Conservation (phyloP, 73 alveolate species). For the Symbiodinium pilosum region DNA sequence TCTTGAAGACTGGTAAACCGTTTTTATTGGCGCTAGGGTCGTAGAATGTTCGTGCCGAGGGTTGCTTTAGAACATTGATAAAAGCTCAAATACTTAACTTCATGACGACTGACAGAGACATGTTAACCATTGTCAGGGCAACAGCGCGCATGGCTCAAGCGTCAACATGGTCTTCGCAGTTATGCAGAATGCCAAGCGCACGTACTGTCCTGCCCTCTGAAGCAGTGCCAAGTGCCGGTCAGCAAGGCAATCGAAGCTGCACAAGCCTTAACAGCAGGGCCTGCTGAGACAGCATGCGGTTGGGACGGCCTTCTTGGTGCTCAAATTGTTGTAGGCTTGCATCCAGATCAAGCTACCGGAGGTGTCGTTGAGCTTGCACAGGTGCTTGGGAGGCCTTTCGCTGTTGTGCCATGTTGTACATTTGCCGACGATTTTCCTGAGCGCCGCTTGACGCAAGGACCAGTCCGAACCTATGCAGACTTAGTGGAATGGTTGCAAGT, state of each 20-base stretch:
- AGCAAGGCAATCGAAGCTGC: not conserved
- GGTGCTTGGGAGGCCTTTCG: constrained; percentile 95
- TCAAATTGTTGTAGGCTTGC: constrained; percentile 96
- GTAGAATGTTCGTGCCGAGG: too few relatives aligned
- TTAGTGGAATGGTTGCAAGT: constrained; percentile 63
- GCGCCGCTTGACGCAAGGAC: constrained; percentile 43
- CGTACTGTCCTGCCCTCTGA: constrained; percentile 47
- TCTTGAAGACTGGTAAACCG: too few relatives aligned
- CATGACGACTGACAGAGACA: too few relatives aligned
- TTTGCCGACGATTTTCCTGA: constrained; percentile 97
- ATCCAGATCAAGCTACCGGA: constrained; percentile 96
- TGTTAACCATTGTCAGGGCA: not conserved
- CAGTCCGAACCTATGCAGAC: constrained; percentile 71
- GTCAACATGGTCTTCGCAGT: not conserved
- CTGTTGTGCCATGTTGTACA: constrained; percentile 97
- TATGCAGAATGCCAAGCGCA: constrained; percentile 44
- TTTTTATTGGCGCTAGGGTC: too few relatives aligned
- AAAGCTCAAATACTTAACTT: too few relatives aligned
- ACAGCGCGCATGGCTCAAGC: not conserved
- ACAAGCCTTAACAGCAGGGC: not conserved
- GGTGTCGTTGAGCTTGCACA: constrained; percentile 96
- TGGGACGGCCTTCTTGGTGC: constrained; percentile 95
- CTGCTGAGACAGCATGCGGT: not conserved
- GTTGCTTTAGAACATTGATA: too few relatives aligned
- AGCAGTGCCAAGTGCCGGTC: constrained; percentile 42